Evolutionary conservation across 225 moss, liverwort and hornwort species (phyloP), one percentile per base, ranked within the genome.

Genomic region (Asterella californica): DNA sequence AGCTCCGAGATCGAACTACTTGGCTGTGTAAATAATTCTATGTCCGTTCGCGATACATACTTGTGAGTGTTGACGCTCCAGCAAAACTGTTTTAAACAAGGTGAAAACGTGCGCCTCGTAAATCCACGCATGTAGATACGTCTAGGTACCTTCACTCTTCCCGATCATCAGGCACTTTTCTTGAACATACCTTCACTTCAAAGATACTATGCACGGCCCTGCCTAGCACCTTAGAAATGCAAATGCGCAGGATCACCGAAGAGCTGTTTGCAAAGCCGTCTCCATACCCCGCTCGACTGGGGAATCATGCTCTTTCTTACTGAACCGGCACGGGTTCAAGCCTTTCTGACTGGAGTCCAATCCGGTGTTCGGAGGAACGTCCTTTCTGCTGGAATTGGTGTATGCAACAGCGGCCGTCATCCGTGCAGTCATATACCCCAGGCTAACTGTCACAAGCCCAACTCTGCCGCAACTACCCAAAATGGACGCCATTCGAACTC

Each of bases 321-420:
- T 3, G 30, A 45, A 18, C 29, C 47, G 11, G 42, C 30, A 19
- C 57, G 76, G 21, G 15, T 24, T 59, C 36, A 25, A 5, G n/a
- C 42, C 76, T 37, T n/a, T 45, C 36, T 63, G 63, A 42, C 36
- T 59, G 25, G 60, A 60, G 25, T 17, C 36, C 59, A 15, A 3
- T 1, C 2, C 76, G 24, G 30, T 47, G 29, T 4, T 29, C 46
- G 46, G 38, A 33, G 38, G 11, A 18, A 60, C 14, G 21, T 60
- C 38, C 61, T 24, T 46, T 29, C 38, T 64, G 15, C 42, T 77
- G 24, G 77, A 63, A 11, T 29, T 77, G n/a, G 46, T 64, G 34
- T 76, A 76, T 42, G 76, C 62, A 27, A 77, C 63, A 30, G 77
- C 77, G 27, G 77, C 77, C 47, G 48, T 65, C 77, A 77, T 77